These are phyloP conservation scores for Neopestalotiopsis sp. DNA, from an alignment of 2,329 filamentous ascomycete genomes.

Conservation along the genomic window DNA sequence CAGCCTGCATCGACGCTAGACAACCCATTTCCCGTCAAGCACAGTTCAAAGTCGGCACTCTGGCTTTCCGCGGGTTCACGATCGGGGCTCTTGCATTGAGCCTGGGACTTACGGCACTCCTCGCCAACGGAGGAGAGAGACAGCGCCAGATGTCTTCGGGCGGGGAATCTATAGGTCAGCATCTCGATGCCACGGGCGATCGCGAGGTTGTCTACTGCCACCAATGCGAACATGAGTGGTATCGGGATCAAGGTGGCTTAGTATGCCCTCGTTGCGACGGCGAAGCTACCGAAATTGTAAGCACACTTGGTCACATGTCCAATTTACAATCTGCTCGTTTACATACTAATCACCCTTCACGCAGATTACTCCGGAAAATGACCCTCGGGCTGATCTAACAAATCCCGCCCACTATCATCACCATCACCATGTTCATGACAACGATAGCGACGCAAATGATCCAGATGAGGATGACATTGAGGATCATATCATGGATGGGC, in stretches of 20 bases:
- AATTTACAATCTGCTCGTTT: background rate
- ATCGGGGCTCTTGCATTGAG: conserved; percentile 61
- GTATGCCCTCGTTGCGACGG: conserved; percentile 78
- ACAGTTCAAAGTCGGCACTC: conserved; percentile 37
- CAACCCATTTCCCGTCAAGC: background rate
- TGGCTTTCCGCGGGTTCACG: conserved; percentile 63
- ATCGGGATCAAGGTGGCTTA: conserved; percentile 70
- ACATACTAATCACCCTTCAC: background rate
- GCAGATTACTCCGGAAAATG: conserved; percentile 61
- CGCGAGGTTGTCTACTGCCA: conserved; percentile 88
- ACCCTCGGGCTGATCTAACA: conserved; percentile 59
- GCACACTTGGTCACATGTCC: conserved; percentile 23
- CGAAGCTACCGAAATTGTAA: conserved; percentile 86
- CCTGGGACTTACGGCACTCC: conserved; percentile 63
- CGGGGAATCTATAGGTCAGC: conserved; percentile 36
- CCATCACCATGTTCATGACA: conserved; percentile 23
- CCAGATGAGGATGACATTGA: conserved; percentile 66
- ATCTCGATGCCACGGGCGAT: conserved; percentile 55
- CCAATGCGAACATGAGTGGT: conserved; percentile 82
- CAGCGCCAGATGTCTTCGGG: conserved; percentile 44
- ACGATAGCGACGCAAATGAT: conserved; percentile 53
- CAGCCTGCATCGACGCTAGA: background rate
- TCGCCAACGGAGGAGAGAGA: conserved; percentile 56
- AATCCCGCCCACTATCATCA: conserved; percentile 28
- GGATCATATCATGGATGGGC: conserved; percentile 48